phyloP scores from a whole-genome alignment of 2,329 filamentous ascomycete genomes.

The Fusarium setosum region DNA sequence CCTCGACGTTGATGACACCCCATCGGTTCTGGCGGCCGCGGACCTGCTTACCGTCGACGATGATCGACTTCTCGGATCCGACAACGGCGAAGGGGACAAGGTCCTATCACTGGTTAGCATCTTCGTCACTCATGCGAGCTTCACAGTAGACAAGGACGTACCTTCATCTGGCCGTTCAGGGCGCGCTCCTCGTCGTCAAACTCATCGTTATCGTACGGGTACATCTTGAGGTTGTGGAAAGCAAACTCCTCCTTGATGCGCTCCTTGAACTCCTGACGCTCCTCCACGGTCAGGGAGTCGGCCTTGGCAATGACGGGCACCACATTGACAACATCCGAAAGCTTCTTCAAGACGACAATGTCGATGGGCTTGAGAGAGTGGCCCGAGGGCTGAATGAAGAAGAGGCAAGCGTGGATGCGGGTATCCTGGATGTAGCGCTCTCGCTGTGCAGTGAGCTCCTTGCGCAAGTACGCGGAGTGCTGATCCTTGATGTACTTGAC shows the following conservation, averaged over 20 bases:
- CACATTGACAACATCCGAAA: conserved; percentile 98
- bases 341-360: conserved; percentile 99
- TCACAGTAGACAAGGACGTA: conserved; percentile 52
- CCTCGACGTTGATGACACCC: conserved; percentile 99
- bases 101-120: conserved; percentile 67
- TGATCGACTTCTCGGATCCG: conserved; percentile 97
- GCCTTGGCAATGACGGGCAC: conserved; percentile 99
- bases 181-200: conserved; percentile 96
- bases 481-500: conserved; percentile 99
- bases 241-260: conserved; percentile 99
- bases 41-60: conserved; percentile 97
- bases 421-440: conserved; percentile 99
- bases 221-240: conserved; percentile 99
- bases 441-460: conserved; percentile 98
- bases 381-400: conserved; percentile 99
- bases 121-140: not conserved
- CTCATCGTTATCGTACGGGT: conserved; percentile 99
- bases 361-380: conserved; percentile 99
- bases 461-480: conserved; percentile 98
- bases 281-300: conserved; percentile 94
- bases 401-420: conserved; percentile 98
- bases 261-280: conserved; percentile 97
- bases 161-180: conserved; percentile 97
- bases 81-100: conserved; percentile 98
- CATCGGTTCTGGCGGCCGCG: conserved; percentile 98